phyloP scores from a whole-genome alignment of 371 early-diverging fungal genomes.

The Entomophthora muscae region DNA sequence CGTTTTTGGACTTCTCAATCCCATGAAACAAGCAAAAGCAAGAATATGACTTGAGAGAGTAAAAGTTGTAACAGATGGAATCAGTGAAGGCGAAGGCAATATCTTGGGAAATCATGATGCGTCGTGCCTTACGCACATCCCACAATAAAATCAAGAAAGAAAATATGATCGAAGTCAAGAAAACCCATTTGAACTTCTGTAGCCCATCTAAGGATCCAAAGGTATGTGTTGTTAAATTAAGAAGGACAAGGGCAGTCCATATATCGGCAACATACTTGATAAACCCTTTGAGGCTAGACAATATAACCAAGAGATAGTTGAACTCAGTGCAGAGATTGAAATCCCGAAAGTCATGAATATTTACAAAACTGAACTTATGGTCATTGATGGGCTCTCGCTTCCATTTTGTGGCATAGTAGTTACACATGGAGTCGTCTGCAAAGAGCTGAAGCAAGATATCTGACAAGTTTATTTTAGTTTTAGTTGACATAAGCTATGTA shows the following conservation, averaged over 20 bases:
- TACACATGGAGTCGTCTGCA: no score
- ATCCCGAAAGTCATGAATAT: constrained; percentile 55
- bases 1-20: constrained; percentile 43
- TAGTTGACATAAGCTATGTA: no score
- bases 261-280: constrained; percentile 52
- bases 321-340: constrained; percentile 20
- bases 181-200: constrained; percentile 31
- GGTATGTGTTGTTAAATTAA: constrained; percentile 15
- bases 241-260: constrained; percentile 34
- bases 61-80: constrained; percentile 45
- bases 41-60: constrained; percentile 36
- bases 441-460: no score
- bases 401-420: constrained; percentile 15
- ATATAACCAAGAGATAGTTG: constrained; percentile 36
- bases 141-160: constrained; percentile 46
- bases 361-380: constrained; percentile 78
- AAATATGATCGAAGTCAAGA: constrained; percentile 40
- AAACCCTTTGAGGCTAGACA: constrained; percentile 47
- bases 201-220: constrained; percentile 19
- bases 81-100: constrained; percentile 63
- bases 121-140: constrained; percentile 48
- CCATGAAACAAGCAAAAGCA: constrained; percentile 65
- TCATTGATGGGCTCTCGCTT: constrained; percentile 35
- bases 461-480: no score
- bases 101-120: constrained; percentile 40